Evolutionary conservation across 768 basidiomycete genomes (phyloP), one percentile per base, ranked within the genome.

Genomic region (Neoboletus magnificus): DNA sequence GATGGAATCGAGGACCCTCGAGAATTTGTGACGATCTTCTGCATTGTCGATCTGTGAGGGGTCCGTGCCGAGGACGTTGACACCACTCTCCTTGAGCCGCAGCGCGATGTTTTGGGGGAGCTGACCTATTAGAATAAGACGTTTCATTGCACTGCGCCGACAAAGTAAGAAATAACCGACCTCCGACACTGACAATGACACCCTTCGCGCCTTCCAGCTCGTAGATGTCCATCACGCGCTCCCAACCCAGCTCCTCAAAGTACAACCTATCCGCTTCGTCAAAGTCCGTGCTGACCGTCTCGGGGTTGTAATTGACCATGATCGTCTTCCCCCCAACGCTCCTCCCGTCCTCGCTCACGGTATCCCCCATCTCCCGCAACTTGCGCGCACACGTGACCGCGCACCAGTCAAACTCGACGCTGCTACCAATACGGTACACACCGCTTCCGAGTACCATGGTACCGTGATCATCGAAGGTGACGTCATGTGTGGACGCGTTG

Each of bases 271-370:
- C 97, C n/a, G 97, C 97, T 76, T 99, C 97, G 67, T 99, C 97
- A 72, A 95, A 99, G 73, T 98, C 97, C 54, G 97, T 99, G 8
- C 95, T 98, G 40, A 98, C 97, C 4, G 97, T 99, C 75, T 99
- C 97, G 10, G 96, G 96, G 74, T 98, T 99, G 75, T 99, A 99
- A 79, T 99, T 99, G 81, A 99, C 82, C 96, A 98, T 98, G 76
- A 99, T 86, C 42, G 97, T 98, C 74, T 86, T 86, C 69, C 90
- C 88, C 1, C 66, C 65, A 25, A 64, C 56, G 15, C 22, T 42
- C 48, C 50, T 35, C 37, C 62, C 67, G 15, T 64, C 64, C 35
- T 56, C 35, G 30, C 30, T 49, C 43, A 50, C 29, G 11, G 67
- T 41, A 20, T 67, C 57, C 71, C 95, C 94, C 83, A 93, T 91